A percentile compares a stretch with the other conserved stretches of the same genome.
Evolutionary conservation across 768 basidiomycete genomes (phyloP).

Genomic region (Rhizopogon vulgaris): DNA sequence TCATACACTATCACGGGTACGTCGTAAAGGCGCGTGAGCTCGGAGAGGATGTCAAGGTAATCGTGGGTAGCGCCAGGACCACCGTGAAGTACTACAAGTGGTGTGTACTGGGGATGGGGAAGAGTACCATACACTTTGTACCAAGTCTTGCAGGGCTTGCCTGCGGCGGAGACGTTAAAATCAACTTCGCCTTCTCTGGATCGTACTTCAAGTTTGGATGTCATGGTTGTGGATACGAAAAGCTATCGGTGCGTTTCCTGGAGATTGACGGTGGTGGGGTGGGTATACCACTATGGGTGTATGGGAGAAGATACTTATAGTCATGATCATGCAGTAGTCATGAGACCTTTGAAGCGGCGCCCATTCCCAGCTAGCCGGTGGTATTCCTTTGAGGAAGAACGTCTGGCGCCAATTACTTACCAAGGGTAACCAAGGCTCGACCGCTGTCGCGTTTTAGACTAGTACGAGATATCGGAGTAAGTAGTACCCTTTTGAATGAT

Average conservation of each 20-base stretch:
- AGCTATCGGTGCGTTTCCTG: background rate
- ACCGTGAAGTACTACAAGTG: conserved; percentile 48
- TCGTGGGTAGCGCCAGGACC: conserved; percentile 44
- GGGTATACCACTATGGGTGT: background rate
- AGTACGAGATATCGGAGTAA: no score
- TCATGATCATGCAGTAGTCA: no score
- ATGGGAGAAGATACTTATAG: background rate
- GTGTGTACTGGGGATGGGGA: conserved; percentile 23
- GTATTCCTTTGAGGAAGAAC: no score
- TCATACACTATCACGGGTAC: conserved; percentile 52
- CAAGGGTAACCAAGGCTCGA: no score
- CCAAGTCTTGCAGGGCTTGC: conserved; percentile 39
- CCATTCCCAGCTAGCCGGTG: no score
- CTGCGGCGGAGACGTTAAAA: conserved; percentile 20
- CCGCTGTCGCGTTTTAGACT: no score
- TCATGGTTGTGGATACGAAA: background rate
- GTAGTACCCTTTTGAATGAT: no score
- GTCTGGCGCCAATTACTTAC: no score
- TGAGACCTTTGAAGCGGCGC: no score
- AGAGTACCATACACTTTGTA: conserved; percentile 46
- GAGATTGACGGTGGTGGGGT: background rate
- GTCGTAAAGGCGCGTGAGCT: conserved; percentile 27
- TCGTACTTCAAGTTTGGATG: conserved; percentile 20
- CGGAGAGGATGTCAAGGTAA: conserved; percentile 34
- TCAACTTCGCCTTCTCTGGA: conserved; percentile 22